phyloP scores from a whole-genome alignment of 352 stramenopile genomes.

The Globisporangium radiosum region DNA sequence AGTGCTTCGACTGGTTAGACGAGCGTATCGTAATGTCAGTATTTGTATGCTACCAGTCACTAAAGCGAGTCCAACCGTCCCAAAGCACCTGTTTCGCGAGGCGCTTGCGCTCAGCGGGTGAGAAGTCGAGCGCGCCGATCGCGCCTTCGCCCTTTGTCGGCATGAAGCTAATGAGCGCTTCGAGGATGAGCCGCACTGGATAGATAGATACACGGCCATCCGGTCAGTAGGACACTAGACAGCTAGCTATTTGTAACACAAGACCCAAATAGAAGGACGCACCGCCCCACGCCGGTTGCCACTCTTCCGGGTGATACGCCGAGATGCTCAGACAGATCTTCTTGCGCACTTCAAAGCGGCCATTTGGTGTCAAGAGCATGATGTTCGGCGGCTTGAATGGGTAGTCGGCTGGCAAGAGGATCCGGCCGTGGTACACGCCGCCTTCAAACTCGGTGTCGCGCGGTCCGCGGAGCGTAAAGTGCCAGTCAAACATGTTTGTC shows the following conservation, averaged over 20 bases:
- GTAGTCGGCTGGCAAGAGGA: conserved; percentile 92
- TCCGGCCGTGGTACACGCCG: conserved; percentile 97
- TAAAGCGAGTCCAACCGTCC: no score
- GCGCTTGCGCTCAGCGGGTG: conserved; percentile 47
- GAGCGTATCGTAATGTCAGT: no score
- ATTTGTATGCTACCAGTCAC: no score
- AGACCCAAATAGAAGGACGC: not conserved
- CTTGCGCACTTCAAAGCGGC: conserved; percentile 95
- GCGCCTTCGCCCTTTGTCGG: conserved; percentile 84
- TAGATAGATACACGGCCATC: not conserved
- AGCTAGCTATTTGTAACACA: no score
- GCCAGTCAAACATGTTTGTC: conserved; percentile 91
- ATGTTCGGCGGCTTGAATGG: conserved; percentile 98
- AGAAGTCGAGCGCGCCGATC: conserved; percentile 77
- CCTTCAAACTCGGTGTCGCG: conserved; percentile 95
- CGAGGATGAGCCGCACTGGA: conserved; percentile 94
- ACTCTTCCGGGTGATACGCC: conserved; percentile 97
- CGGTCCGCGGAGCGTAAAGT: conserved; percentile 98
- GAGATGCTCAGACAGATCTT: conserved; percentile 99
- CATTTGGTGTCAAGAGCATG: conserved; percentile 96
- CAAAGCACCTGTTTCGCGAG: conserved; percentile 56
- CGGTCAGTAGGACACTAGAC: not conserved
- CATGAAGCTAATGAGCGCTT: conserved; percentile 98
- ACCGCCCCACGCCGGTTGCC: conserved; percentile 91
- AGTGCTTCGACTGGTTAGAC: conserved; percentile 51